phyloP scores from a whole-genome alignment of 2,329 filamentous ascomycete species.

The Aspergillus costaricaensis region DNA sequence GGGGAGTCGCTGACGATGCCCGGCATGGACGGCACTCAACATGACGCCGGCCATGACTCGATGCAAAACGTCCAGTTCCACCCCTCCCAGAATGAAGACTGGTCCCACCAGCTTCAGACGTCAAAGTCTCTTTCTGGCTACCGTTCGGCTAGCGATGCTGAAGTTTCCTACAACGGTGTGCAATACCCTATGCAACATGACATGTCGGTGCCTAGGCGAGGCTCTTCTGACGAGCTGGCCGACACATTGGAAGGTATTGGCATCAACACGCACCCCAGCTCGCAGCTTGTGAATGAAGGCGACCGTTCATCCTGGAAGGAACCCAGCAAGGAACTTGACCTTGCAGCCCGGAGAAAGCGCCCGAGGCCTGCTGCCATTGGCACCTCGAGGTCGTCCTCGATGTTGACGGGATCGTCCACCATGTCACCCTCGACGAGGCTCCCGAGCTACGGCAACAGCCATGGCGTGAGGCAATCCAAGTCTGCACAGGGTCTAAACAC shows the following conservation, averaged over 20 bases:
- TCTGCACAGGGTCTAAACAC: constrained; percentile 48
- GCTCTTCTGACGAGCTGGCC: constrained; percentile 38
- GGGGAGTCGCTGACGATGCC: constrained; percentile 26
- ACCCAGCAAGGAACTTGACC: constrained; percentile 45
- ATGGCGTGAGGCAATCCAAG: constrained; percentile 49
- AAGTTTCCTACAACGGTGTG: constrained; percentile 33
- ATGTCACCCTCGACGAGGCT: constrained; percentile 45
- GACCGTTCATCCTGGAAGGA: constrained; percentile 37
- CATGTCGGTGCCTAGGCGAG: constrained; percentile 31
- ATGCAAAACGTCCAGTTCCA: constrained; percentile 14
- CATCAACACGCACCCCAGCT: constrained; percentile 32
- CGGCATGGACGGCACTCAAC: constrained; percentile 19
- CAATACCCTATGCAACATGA: constrained; percentile 38
- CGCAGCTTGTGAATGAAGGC: constrained; percentile 29
- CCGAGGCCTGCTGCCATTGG: constrained; percentile 50
- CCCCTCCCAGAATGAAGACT: constrained; percentile 27
- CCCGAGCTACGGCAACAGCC: constrained; percentile 35
- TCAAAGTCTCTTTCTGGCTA: constrained; percentile 22
- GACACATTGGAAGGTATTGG: constrained; percentile 39
- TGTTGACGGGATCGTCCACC: constrained; percentile 40
- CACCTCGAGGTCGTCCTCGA: constrained; percentile 42
- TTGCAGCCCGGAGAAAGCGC: constrained; percentile 49
- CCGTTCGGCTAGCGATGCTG: constrained; percentile 27
- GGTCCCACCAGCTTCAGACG: constrained; percentile 26
- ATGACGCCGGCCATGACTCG: constrained; percentile 8